Evolutionary conservation across 192 early-diverging fungal genomes (phyloP).

Genomic region (Coemansia sp.): DNA sequence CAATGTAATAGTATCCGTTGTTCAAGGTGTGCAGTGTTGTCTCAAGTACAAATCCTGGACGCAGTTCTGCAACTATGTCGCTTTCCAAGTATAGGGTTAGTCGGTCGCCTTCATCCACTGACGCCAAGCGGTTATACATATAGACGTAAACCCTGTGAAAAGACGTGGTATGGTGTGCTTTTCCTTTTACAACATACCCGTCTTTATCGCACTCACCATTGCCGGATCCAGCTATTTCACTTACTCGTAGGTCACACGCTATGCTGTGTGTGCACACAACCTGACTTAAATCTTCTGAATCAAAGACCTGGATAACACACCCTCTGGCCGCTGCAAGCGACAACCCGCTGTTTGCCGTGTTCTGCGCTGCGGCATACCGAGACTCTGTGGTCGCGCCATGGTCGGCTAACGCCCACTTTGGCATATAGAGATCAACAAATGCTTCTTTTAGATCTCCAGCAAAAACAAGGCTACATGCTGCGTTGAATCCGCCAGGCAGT

Average conservation of each 20-base stretch:
- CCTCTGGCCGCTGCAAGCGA: constrained; percentile 22
- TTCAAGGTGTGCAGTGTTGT: constrained; percentile 40
- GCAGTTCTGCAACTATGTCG: constrained; percentile 15
- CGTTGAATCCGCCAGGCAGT: constrained; percentile 41
- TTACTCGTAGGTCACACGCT: constrained; percentile 30
- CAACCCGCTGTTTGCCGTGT: background rate
- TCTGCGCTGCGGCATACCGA: background rate
- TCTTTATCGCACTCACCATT: constrained; percentile 3
- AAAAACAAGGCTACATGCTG: constrained; percentile 44
- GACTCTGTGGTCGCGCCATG: background rate
- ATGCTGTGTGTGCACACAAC: constrained; percentile 25
- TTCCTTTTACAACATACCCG: background rate
- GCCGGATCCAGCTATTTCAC: constrained; percentile 1
- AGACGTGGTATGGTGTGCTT: background rate
- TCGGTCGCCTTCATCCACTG: constrained; percentile 17
- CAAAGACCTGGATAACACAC: constrained; percentile 11
- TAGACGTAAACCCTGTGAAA: constrained; percentile 9
- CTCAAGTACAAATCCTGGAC: constrained; percentile 39
- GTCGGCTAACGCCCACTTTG: constrained; percentile 41
- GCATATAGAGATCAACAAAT: constrained; percentile 26
- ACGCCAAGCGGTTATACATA: constrained; percentile 24
- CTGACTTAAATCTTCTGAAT: background rate
- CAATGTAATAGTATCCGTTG: constrained; percentile 40
- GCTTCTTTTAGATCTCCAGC: constrained; percentile 27
- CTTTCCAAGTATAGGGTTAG: constrained; percentile 30